Evolutionary conservation across 1,139 yeast species (phyloP).

Genomic region (Hemisphaericaspora subhashii): DNA sequence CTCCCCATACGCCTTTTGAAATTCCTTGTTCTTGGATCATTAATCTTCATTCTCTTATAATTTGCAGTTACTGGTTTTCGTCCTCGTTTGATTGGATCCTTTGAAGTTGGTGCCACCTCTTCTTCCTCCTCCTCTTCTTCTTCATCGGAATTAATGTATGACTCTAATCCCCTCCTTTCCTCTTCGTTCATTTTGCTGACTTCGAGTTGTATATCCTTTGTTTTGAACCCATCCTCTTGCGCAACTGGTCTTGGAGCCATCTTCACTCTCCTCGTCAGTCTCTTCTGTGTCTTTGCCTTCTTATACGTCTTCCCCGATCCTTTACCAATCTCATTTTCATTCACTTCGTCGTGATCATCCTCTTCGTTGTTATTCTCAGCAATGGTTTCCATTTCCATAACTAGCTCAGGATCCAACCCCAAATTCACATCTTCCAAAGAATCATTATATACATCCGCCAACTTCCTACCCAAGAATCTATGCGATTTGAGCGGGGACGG

Average conservation of each 20-base stretch:
- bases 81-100: slow-evolving; percentile 14
- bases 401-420: slow-evolving; percentile 13
- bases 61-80: slow-evolving; percentile 40
- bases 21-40: slow-evolving; percentile 24
- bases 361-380: slow-evolving; percentile 9
- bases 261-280: slow-evolving; percentile 63
- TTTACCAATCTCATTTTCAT: slow-evolving; percentile 15
- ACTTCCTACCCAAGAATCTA: slow-evolving; percentile 32
- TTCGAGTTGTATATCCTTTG: slow-evolving; percentile 42
- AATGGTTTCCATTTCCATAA: slow-evolving; percentile 17
- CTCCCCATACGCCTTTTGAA: slow-evolving; percentile 19
- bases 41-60: slow-evolving; percentile 44
- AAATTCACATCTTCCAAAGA: slow-evolving; percentile 19
- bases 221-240: slow-evolving; percentile 27
- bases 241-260: slow-evolving; percentile 43
- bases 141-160: slow-evolving; percentile 24
- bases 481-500: slow-evolving; percentile 48
- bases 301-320: slow-evolving; percentile 21
- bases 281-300: slow-evolving; percentile 52
- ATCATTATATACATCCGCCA: slow-evolving; percentile 41
- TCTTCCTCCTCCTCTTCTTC: slow-evolving; percentile 20
- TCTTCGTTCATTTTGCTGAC: slow-evolving; percentile 31
- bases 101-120: slow-evolving; percentile 11
- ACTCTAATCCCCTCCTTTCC: slow-evolving; percentile 20
- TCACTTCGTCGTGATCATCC: slow-evolving; percentile 15